phyloP scores from a whole-genome alignment of 176 grass and related monocot genomes.

The Hordeum vulgare region DNA sequence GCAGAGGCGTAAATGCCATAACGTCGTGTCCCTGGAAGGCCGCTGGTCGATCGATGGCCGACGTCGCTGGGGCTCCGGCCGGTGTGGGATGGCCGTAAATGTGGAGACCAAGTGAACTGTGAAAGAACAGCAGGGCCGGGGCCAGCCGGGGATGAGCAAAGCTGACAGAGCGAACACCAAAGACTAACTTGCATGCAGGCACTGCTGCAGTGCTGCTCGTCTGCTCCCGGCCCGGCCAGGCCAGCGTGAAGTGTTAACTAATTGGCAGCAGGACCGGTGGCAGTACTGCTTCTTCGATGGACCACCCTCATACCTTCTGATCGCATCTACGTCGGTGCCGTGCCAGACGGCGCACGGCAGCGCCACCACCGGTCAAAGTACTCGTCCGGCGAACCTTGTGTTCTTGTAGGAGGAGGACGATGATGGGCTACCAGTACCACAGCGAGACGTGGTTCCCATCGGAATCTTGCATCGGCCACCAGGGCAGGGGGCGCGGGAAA shows the following conservation, averaged over 20 bases:
- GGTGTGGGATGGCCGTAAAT: neutral
- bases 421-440: too few relatives aligned
- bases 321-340: neutral
- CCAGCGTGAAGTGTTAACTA: neutral
- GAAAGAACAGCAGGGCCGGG: neutral
- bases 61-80: neutral
- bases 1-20: slow-evolving; percentile 8
- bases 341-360: neutral
- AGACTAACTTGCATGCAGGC: neutral
- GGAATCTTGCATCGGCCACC: too few relatives aligned
- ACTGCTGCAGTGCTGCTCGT: neutral
- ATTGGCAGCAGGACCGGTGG: neutral
- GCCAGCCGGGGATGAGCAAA: neutral
- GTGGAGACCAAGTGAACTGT: neutral
- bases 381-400: too few relatives aligned
- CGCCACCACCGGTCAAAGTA: too few relatives aligned
- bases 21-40: neutral
- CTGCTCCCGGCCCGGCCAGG: neutral
- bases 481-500: too few relatives aligned
- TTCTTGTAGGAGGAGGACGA: too few relatives aligned
- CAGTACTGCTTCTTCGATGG: neutral
- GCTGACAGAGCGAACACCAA: neutral
- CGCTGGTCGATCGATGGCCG: neutral
- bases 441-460: too few relatives aligned
- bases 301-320: neutral